phyloP scores from a whole-genome alignment of 2,329 filamentous ascomycete genomes.

The Didymella sp. region DNA sequence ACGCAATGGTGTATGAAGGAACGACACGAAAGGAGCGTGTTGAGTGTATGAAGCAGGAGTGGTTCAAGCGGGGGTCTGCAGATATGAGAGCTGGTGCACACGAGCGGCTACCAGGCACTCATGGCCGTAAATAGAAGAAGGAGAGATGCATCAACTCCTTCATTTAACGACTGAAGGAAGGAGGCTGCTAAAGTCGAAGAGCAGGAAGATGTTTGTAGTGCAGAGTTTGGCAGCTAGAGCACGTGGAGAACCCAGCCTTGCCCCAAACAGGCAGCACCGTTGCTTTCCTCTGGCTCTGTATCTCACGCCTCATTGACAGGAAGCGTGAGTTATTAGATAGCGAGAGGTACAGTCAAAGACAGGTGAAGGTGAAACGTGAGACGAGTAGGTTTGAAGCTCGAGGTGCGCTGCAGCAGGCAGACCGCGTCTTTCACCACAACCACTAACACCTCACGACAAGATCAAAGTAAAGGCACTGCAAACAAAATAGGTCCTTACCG shows the following conservation, averaged over 20 bases:
- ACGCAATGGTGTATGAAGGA: conserved; percentile 33
- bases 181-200: conserved; percentile 26
- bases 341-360: conserved; percentile 57
- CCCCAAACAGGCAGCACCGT: conserved; percentile 46
- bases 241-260: conserved; percentile 40
- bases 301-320: conserved; percentile 64
- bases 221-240: conserved; percentile 33
- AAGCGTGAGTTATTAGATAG: conserved; percentile 73
- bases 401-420: background rate
- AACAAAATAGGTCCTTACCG: background rate
- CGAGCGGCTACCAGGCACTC: conserved; percentile 34
- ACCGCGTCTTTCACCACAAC: background rate
- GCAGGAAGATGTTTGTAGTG: conserved; percentile 40
- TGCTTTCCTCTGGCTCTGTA: conserved; percentile 74
- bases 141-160: conserved; percentile 5
- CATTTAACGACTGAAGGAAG: conserved; percentile 31
- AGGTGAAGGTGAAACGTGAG: conserved; percentile 1
- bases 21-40: conserved; percentile 48
- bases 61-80: conserved; percentile 35
- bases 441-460: background rate
- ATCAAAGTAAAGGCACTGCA: background rate
- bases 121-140: conserved; percentile 25
- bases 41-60: conserved; percentile 40
- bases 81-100: conserved; percentile 32
- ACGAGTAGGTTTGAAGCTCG: background rate